These are phyloP conservation scores for Eugenia klotzschiana DNA, from an alignment of 441 rosid genomes.

Conservation along the genomic window DNA sequence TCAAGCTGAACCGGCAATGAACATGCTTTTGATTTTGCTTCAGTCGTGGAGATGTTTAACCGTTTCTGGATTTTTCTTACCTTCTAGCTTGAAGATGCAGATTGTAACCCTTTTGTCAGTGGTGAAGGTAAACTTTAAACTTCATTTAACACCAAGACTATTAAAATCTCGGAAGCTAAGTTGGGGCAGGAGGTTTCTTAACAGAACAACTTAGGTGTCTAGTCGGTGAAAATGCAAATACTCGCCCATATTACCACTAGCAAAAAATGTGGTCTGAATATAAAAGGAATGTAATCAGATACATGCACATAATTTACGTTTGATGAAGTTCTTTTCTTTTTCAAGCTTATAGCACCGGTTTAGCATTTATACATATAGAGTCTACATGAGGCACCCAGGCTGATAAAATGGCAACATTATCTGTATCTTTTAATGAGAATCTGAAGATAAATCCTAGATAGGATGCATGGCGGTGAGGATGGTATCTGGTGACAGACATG, in stretches of 20 bases:
- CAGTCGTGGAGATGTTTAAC: background rate
- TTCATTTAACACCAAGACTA: background rate
- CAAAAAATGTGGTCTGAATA: background rate
- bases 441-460: background rate
- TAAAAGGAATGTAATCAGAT: background rate
- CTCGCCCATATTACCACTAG: background rate
- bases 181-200: background rate
- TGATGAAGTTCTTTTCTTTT: background rate
- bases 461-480: background rate
- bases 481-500: background rate
- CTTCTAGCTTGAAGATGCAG: background rate
- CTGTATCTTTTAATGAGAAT: background rate
- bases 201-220: background rate
- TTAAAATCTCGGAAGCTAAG: background rate
- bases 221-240: background rate
- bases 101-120: background rate
- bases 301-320: background rate
- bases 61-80: background rate
- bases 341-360: background rate
- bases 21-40: background rate
- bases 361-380: background rate
- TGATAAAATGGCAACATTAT: background rate
- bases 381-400: background rate
- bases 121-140: background rate
- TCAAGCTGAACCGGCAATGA: background rate